Evolutionary conservation across 192 early-diverging fungal genomes (phyloP), one percentile per base, ranked within the genome.

Genomic region (Mortierella antarctica): DNA sequence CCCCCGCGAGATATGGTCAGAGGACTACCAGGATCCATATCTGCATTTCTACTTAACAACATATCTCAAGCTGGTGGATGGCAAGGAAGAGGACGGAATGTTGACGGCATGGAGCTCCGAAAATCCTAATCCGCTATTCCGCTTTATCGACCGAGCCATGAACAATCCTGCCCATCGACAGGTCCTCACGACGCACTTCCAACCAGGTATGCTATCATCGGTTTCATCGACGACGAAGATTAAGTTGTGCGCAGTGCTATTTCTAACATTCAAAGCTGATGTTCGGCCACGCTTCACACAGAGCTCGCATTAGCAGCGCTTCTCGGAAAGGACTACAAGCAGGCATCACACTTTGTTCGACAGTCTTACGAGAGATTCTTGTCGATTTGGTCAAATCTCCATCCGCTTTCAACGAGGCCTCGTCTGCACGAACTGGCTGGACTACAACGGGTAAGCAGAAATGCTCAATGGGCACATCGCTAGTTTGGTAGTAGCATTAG

Each of bases 41-140:
- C 56, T 94, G 47, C 66, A 72, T 53, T 84, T 88, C 45, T 93
- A 88, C 47, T 67, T 93, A 52, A 67, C 83, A 15, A 86, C 85
- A 7, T 85, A 85, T 60, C 78, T 84, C 51, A 88, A 89, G 59
- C 62, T 92, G 14, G 49, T 69, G 5, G 64, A 85, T 0, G 86
- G 88, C 8, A 70, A 58, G 23, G 57, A 82, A 20, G 69, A 83
- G 42, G 69, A 82, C 46, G 82, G 77, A 17, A 83, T 84, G 49
- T 68, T 87, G 48, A 67, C 76, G 12, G 57, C 68, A 4, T 91
- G 90, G 91, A 83, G 73, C 7, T 52, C 75, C 2, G 79, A 75
- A 11, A 74, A 88, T 21, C 82, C 86, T 2, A 91, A 90, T 50
- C 89, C 90, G 13, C 64, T 92, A 31, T 81, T 84, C 17, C 62